Evolutionary conservation across 768 basidiomycete species (phyloP), one percentile per base, ranked within the genome.

Genomic region (Collybia sordida): DNA sequence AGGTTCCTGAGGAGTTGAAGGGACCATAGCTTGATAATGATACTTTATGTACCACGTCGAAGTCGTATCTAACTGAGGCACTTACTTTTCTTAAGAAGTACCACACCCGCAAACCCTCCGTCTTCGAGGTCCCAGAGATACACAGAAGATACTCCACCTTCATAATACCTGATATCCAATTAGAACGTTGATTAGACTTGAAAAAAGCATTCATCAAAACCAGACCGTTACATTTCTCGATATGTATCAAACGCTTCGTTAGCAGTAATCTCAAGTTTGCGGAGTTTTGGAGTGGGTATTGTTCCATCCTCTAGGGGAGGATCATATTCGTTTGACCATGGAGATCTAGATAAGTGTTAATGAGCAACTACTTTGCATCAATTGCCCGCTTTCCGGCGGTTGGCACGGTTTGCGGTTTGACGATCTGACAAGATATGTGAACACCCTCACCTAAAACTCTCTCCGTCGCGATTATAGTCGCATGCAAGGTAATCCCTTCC

Each of bases 71-170:
- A 31, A 6, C 14, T 31, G 9, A 42, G 37, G 45, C 38, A 60
- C 76, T 51, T 51, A 95, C 95, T 79, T 73, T 98, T 99, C 78
- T 98, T 97, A 55, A 99, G 73, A 47, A 99, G 71, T 1, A 98
- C 97, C 1, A 96, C 96, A 8, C 97, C 97, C 7, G 97, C 96
- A 67, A 98, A 98, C 44, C 88, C 90, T 14, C 91, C 92, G 59
- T 98, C 95, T 50, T 98, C 96, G 22, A 94, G 78, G 64, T 98
- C 96, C 97, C 97, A 99, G 17, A 99, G 83, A 69, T 95, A 99
- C 14, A 97, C 96, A 19, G 90, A 93, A 22, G 93, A 97, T 2
- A 93, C 86, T 3, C 97, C 97, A n/a, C 96, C 96, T 69, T 98
- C 97, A 67, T 85, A 99, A 75, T 99, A 99, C 79, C 88, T 90